Evolutionary conservation across 108 stramenopile species (phyloP).

Genomic region (Fragilariopsis cylindrus): DNA sequence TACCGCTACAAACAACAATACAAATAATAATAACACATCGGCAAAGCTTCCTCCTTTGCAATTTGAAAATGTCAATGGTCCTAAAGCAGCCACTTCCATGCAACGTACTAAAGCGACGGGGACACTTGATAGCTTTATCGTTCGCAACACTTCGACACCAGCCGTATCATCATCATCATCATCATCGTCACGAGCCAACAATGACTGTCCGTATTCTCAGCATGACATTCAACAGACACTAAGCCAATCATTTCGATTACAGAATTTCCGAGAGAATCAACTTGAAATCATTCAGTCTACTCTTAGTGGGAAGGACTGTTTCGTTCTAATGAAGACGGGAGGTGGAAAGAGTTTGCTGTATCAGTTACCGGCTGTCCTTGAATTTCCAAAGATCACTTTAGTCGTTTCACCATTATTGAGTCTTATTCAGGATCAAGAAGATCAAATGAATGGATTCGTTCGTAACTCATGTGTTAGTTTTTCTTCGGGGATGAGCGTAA

Average conservation of each 20-base stretch:
- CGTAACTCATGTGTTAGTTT: constrained; percentile 59
- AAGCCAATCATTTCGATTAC: constrained; percentile 61
- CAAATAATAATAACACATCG: not conserved
- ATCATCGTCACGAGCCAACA: not conserved
- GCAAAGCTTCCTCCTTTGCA: not conserved
- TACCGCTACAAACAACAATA: not conserved
- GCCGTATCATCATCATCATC: not conserved
- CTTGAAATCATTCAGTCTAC: constrained; percentile 85
- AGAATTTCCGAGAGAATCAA: constrained; percentile 85
- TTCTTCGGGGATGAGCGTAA: constrained; percentile 55
- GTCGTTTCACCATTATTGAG: constrained; percentile 89
- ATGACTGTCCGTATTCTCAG: not conserved
- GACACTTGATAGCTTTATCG: constrained; percentile 4
- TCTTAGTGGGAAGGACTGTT: constrained; percentile 73
- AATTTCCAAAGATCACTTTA: constrained; percentile 64
- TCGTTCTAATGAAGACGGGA: constrained; percentile 94
- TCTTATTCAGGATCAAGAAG: constrained; percentile 94
- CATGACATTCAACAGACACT: constrained; percentile 25
- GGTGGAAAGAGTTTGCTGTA: constrained; percentile 85
- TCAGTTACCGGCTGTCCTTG: constrained; percentile 36
- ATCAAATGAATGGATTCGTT: constrained; percentile 77
- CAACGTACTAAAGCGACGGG: not conserved
- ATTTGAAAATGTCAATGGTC: not conserved
- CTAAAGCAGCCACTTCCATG: constrained; percentile 7
- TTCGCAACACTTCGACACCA: not conserved